Evolutionary conservation across 140 eudicot species (phyloP), one percentile per base, ranked within the genome.

Genomic region (Anethum foeniculum): DNA sequence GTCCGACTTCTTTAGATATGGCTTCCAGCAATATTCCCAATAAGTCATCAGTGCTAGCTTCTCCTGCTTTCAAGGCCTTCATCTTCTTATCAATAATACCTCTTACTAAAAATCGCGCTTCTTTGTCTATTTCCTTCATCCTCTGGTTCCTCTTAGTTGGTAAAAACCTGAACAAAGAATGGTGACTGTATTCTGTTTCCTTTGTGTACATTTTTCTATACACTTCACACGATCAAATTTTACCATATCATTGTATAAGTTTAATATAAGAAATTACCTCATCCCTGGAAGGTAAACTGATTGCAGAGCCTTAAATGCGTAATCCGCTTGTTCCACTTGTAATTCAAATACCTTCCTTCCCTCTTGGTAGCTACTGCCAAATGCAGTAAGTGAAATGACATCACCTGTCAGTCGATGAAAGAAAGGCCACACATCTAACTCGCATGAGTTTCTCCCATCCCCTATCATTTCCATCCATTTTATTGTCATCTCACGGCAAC

Each of bases 11-110:
- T 30, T 82, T 68, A 30, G 52, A 49, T 32, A 71, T 76, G 6
- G 88, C 82, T 38, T 78, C 83, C 48, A 85, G 11, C 12, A 85
- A 54, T 32, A 81, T 71, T 10, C 88, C 88, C 16, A 85, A n/a
- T 28, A 85, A 78, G 43, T 85, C 88, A 54, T 77, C 77, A 19
- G 44, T 52, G 23, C 54, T 25, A 15, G 21, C 49, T 47, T 77
- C 80, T 19, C 87, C 84, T 3, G 41, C 46, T n/a, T 80, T 49
- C 77, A 77, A 69, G 3, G 81, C 68, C 56, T 71, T 56, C 46
- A 64, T 30, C 30, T 80, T 81, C 38, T 81, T 84, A 13, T 84
- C 39, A 8, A 84, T 71, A 4, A 84, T 68, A 25, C 78, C 69
- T 1, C 16, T 52, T 48, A 81, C 60, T 6, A 58, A 56, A 16